Evolutionary conservation across 169 alveolate genomes (phyloP).

Genomic region (Cryptosporidium meleagridis): DNA sequence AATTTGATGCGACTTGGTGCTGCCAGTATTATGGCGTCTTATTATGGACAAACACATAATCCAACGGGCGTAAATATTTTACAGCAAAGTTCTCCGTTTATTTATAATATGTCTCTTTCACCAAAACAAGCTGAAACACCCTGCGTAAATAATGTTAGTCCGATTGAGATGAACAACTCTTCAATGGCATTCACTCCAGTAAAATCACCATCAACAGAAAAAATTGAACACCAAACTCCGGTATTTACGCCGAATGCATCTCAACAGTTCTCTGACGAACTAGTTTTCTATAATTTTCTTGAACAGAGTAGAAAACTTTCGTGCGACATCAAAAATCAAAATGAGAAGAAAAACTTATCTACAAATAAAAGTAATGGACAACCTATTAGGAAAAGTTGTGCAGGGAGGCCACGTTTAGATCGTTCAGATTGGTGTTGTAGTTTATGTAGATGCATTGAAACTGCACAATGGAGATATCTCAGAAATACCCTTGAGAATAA

Average conservation of each 20-base stretch:
- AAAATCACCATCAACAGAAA: conserved; percentile 48
- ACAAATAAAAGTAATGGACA: conserved; percentile 38
- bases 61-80: conserved; percentile 23
- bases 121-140: conserved; percentile 58
- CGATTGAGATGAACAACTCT: conserved; percentile 20
- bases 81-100: conserved; percentile 10
- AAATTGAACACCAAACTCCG: conserved; percentile 23
- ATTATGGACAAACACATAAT: conserved; percentile 49
- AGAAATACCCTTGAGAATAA: conserved; percentile 49
- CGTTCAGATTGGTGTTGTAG: conserved; percentile 75
- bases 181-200: conserved; percentile 50
- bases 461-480: conserved; percentile 69
- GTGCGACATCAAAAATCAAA: conserved; percentile 41
- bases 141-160: background rate
- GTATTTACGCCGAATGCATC: conserved; percentile 21
- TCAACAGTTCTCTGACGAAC: conserved; percentile 61
- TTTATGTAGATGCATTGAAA: conserved; percentile 65
- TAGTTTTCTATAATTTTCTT: conserved; percentile 51
- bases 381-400: conserved; percentile 65
- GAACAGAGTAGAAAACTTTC: conserved; percentile 67
- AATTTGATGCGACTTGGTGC: conserved; percentile 72
- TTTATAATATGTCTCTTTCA: conserved; percentile 45
- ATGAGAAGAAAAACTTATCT: conserved; percentile 38
- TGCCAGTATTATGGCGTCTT: conserved; percentile 68
- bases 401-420: conserved; percentile 71